Percentiles rank a stretch among this genome's conserved stretches.
phyloP scores from a whole-genome alignment of 805 yeast genomes.

The Yamadazyma akitaensis region DNA sequence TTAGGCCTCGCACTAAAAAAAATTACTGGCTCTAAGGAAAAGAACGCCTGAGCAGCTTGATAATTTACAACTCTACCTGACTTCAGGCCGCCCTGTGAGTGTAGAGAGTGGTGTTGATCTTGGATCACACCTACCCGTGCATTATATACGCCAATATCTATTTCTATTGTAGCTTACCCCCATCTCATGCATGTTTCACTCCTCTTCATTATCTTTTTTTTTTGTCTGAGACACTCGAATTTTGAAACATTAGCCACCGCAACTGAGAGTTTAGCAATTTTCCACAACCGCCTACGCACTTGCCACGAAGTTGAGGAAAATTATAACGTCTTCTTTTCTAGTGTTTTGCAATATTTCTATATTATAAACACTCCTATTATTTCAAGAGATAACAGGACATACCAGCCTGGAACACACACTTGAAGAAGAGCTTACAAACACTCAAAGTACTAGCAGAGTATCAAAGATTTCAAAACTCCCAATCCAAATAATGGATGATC shows the following conservation, averaged over 20 bases:
- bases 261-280: constrained; percentile 3
- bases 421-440: background rate
- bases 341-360: background rate
- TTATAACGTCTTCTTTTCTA: background rate
- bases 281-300: constrained; percentile 5
- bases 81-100: too few species aligned
- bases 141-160: too few species aligned
- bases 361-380: background rate
- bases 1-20: too few species aligned
- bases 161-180: background rate
- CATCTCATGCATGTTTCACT: too few species aligned
- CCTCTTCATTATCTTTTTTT: too few species aligned
- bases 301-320: constrained; percentile 9
- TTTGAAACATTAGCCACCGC: constrained; percentile 3
- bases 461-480: background rate
- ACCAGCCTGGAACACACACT: background rate
- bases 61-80: too few species aligned
- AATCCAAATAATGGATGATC: constrained; percentile 1
- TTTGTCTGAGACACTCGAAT: constrained; percentile 2
- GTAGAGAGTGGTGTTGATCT: too few species aligned
- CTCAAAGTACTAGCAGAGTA: background rate
- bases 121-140: too few species aligned
- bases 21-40: too few species aligned
- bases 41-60: too few species aligned
- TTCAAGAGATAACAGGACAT: background rate